Percentiles rank a stretch among this genome's conserved stretches.
phyloP scores from a whole-genome alignment of 2,329 filamentous ascomycete species.

The Apiospora kogelbergensis region DNA sequence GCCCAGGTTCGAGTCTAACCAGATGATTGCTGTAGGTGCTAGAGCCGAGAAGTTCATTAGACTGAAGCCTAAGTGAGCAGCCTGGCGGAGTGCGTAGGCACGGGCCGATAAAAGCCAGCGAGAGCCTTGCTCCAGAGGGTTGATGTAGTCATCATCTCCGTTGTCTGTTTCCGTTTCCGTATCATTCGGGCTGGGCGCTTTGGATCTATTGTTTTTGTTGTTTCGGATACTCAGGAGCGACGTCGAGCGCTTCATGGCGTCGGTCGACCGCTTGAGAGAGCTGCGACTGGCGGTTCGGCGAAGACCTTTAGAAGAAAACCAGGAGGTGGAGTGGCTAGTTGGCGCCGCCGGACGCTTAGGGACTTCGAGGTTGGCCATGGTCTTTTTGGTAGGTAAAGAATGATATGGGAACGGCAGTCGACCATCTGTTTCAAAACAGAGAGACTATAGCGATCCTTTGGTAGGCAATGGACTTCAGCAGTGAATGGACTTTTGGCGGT shows the following conservation, averaged over 20 bases:
- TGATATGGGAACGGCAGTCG: neutral
- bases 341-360: neutral
- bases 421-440: neutral
- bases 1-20: slow-evolving; percentile 27
- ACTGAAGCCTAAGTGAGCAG: slow-evolving; percentile 23
- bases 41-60: slow-evolving; percentile 21
- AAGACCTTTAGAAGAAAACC: neutral
- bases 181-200: neutral
- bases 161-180: neutral
- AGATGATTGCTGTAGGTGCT: slow-evolving; percentile 22
- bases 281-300: neutral
- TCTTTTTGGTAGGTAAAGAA: neutral
- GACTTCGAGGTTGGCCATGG: neutral
- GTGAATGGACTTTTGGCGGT: neutral
- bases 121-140: slow-evolving; percentile 14
- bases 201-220: neutral
- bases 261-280: slow-evolving; percentile 1
- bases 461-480: neutral
- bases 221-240: neutral
- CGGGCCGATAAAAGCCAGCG: slow-evolving; percentile 27
- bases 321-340: slow-evolving; percentile 1
- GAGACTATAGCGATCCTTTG: neutral
- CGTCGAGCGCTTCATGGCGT: neutral
- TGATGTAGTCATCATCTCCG: slow-evolving; percentile 13
- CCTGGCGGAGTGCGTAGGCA: slow-evolving; percentile 22